Evolutionary conservation across 2,329 filamentous ascomycete species (phyloP).

Genomic region (Colletotrichum theobromicola): DNA sequence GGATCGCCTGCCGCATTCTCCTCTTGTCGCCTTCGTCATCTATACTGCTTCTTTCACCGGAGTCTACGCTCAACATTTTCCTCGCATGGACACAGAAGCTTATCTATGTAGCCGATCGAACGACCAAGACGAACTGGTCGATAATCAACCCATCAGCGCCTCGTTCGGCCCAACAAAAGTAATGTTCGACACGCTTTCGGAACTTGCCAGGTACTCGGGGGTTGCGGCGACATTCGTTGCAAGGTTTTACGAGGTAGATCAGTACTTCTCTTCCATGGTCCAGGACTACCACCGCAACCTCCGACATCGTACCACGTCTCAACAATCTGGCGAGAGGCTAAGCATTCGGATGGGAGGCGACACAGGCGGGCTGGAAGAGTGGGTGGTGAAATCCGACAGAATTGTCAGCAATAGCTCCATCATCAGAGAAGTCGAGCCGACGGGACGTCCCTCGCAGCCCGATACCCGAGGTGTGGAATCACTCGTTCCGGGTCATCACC

Average conservation of each 20-base stretch:
- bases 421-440: constrained; percentile 31
- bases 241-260: constrained; percentile 12
- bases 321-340: constrained; percentile 22
- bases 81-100: constrained; percentile 66
- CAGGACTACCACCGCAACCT: constrained; percentile 10
- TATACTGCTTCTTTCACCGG: constrained; percentile 71
- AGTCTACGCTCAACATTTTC: constrained; percentile 70
- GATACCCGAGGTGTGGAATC: neutral
- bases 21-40: constrained; percentile 69
- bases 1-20: constrained; percentile 68
- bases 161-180: neutral
- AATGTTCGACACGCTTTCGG: neutral
- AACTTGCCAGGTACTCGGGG: constrained; percentile 1
- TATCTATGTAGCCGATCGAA: constrained; percentile 52
- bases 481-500: neutral
- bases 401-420: constrained; percentile 50
- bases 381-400: constrained; percentile 43
- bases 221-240: constrained; percentile 9
- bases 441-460: constrained; percentile 30
- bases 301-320: neutral
- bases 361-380: constrained; percentile 61
- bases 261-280: constrained; percentile 6
- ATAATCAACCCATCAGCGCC: neutral
- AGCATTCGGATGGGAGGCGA: constrained; percentile 45
- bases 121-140: constrained; percentile 13